Base-by-base conservation (phyloP, 139 green algal species). In the Tetraselmis striata region DNA sequence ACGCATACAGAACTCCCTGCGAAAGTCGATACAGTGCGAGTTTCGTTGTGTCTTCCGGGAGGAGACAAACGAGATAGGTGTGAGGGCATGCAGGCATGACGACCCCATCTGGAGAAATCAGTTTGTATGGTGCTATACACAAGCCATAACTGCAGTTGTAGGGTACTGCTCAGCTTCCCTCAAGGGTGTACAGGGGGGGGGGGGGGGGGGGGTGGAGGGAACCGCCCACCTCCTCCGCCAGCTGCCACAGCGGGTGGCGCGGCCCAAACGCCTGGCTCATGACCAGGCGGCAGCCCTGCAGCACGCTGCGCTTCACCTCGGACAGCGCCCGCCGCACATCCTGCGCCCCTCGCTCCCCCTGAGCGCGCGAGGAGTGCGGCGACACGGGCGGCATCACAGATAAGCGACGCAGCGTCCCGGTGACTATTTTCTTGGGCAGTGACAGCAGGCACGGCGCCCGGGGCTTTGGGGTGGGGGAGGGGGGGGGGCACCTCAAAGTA, bases 191-290 rank as follows among this genome's bases (percentile, higher is more conserved):
- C n/a, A 30, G 24, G 27, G n/a, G n/a, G n/a, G n/a, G n/a, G n/a
- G n/a, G n/a, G n/a, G n/a, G n/a, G n/a, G n/a, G n/a, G n/a, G n/a
- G n/a, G n/a, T n/a, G n/a, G 23, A 31, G n/a, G 27, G n/a, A 29
- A 30, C 30, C 1, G 0, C 76, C 23, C 1, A 89, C 83, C 25
- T 88, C 29, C 78, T 87, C 79, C 0, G 93, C 94, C 30, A 97
- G 82, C 75, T 86, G 82, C 93, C 95, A 98, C 67, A 96, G 81
- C 5, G 87, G 90, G 79, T 98, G 92, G 0, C 26, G 81, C 2
- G 87, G 80, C 0, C 94, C 89, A 84, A 95, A 92, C 59, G 95
- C 90, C 58, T 89, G 86, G 81, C 87, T 95, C 88, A 98, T 97
- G 0, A 92, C 83, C 1, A 98, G 59, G 31, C 82, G 77, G 81